A percentile compares a stretch with the other conserved stretches of the same genome.
These are phyloP conservation scores for Hanseniaspora guilliermondii DNA, from an alignment of 805 yeast genomes.

Conservation along the genomic window DNA sequence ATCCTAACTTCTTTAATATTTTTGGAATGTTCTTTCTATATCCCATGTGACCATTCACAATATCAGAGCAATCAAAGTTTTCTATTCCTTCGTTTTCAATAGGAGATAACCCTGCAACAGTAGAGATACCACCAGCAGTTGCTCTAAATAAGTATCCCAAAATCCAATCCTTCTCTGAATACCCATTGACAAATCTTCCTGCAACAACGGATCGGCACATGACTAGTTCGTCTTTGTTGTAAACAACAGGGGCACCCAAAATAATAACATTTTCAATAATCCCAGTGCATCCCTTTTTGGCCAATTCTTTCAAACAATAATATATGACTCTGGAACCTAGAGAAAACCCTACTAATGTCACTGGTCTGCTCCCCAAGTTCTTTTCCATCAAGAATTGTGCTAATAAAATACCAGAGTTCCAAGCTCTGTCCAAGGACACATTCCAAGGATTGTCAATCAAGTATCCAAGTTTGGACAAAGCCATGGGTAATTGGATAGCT, in stretches of 20 bases:
- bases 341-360: conserved; percentile 85
- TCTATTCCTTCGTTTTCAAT: conserved; percentile 58
- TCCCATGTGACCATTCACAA: conserved; percentile 94
- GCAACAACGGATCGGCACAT: conserved; percentile 75
- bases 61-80: conserved; percentile 74
- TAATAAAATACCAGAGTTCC: conserved; percentile 84
- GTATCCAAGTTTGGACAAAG: conserved; percentile 75
- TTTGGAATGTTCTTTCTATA: conserved; percentile 89
- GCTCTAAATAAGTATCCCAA: conserved; percentile 90
- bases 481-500: conserved; percentile 86
- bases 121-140: conserved; percentile 81
- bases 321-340: conserved; percentile 85
- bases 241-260: conserved; percentile 80
- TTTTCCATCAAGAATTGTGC: conserved; percentile 84
- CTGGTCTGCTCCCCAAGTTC: conserved; percentile 83
- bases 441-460: conserved; percentile 95
- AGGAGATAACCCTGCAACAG: conserved; percentile 83
- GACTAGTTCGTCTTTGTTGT: conserved; percentile 62
- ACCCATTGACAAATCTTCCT: conserved; percentile 83
- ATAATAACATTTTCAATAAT: conserved; percentile 76
- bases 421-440: conserved; percentile 90
- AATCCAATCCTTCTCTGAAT: conserved; percentile 88
- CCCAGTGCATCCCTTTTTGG: conserved; percentile 76
- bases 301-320: conserved; percentile 77
- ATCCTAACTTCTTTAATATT: conserved; percentile 52